Conservation (phyloP, 1,284 basidiomycete genomes). For the Thecaphora thlaspeos region DNA sequence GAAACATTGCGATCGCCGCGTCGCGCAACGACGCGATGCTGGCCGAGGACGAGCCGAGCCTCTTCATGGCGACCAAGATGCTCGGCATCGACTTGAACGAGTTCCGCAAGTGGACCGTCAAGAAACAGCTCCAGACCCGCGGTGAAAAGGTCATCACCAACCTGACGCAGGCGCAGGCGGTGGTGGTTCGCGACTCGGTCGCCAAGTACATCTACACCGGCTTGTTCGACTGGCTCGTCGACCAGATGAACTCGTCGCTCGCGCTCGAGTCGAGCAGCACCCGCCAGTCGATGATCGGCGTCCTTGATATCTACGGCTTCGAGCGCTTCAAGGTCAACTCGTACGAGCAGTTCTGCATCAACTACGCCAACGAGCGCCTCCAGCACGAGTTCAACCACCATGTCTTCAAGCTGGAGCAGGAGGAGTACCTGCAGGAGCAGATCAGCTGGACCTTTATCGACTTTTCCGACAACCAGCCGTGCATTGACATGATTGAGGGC, state of each 20-base stretch:
- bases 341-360: conserved; percentile 99
- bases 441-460: conserved; percentile 99
- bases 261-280: conserved; percentile 82
- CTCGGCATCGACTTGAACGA: conserved; percentile 87
- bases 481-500: conserved; percentile 97
- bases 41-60: conserved; percentile 78
- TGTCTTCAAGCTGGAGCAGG: conserved; percentile 78
- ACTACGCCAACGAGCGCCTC: conserved; percentile 95
- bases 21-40: conserved; percentile 79
- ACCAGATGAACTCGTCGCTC: conserved; percentile 90
- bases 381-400: conserved; percentile 76
- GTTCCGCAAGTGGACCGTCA: conserved; percentile 98
- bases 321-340: conserved; percentile 67
- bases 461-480: conserved; percentile 96
- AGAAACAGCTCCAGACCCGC: conserved; percentile 92
- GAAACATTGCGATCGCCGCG: conserved; percentile 87
- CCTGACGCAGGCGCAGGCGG: conserved; percentile 82
- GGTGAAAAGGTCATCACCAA: conserved; percentile 91
- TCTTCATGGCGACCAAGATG: conserved; percentile 80
- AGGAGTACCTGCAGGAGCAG: conserved; percentile 96
- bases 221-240: conserved; percentile 97
- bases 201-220: conserved; percentile 99
- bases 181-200: conserved; percentile 93
- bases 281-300: conserved; percentile 97
- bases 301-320: conserved; percentile 72